These are phyloP conservation scores for Butyriboletus loyo DNA, from an alignment of 768 basidiomycete species.

Conservation along the genomic window DNA sequence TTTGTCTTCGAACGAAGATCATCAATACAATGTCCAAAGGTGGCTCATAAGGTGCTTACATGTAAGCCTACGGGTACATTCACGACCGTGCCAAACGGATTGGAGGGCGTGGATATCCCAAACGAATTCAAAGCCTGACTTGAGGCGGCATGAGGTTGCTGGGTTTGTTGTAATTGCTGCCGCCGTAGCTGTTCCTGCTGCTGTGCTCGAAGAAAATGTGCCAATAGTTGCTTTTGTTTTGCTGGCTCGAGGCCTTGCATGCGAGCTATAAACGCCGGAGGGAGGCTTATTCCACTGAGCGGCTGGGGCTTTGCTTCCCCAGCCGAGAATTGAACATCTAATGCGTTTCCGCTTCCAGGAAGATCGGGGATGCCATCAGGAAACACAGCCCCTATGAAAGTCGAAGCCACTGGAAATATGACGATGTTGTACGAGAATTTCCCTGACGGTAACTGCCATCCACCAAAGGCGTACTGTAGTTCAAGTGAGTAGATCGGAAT, in stretches of 20 bases:
- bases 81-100: constrained; percentile 3
- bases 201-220: constrained; percentile 12
- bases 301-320: constrained; percentile 8
- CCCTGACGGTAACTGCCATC: constrained; percentile 48
- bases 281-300: not conserved
- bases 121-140: constrained; percentile 15
- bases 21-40: not conserved
- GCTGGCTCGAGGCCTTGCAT: constrained; percentile 25
- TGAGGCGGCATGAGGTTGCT: constrained; percentile 12
- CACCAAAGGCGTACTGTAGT: constrained; percentile 46
- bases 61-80: constrained; percentile 16
- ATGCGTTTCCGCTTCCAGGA: constrained; percentile 22
- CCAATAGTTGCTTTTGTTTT: constrained; percentile 20
- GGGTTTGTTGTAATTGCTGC: constrained; percentile 24
- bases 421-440: constrained; percentile 44
- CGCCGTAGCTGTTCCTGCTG: constrained; percentile 23
- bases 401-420: constrained; percentile 39
- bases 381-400: constrained; percentile 50
- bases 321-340: constrained; percentile 3
- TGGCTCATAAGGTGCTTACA: constrained; percentile 8
- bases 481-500: not conserved
- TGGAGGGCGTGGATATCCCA: constrained; percentile 8
- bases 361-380: constrained; percentile 48
- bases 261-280: constrained; percentile 14
- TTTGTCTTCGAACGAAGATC: constrained; percentile 11